Evolutionary conservation across 2,329 filamentous ascomycete genomes (phyloP), one percentile per base, ranked within the genome.

Genomic region (Aspergillus chevalieri): DNA sequence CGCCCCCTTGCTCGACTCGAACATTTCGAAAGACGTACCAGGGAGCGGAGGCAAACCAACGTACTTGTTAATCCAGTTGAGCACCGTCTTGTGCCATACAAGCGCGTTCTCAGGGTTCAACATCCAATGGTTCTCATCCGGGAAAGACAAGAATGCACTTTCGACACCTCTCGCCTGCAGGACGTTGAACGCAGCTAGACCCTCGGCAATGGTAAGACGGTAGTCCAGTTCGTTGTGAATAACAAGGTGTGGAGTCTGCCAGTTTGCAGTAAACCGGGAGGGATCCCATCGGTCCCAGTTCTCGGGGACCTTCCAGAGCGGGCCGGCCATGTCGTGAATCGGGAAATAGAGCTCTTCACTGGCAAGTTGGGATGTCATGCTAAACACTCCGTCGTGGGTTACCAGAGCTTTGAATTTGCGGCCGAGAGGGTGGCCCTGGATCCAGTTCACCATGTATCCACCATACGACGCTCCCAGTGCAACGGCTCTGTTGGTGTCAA

Each of bases 181-280:
- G 6, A 90, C 84, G 56, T 95, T 94, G 73, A 95, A 95, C 47
- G 89, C 86, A 2, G 87, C 81, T 47, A 95, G 69, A 0, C 90
- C 91, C 68, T 96, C 92, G 0, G 85, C 83, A 47, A 97, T 84
- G 0, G 90, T 86, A 22, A 96, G 74, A 15, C 92, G 81, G 65
- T 95, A 97, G 68, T 97, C 92, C 28, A 93, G 78, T 61, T 93
- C 89, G 62, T 84, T 92, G 69, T 97, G 92, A 48, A 97, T 90
- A 52, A 94, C 84, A 53, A 98, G 76, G 69, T 93, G 85, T 0
- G 93, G 93, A 1, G 91, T 96, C 1, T 80, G 74, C 91, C 91
- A 96, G 57, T 92, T 78, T 33, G 77, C 68, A 0, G 78, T 74
- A 58, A 78, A 76, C 3, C 69, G 69, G 15, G 74, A 75, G 0